Evolutionary conservation across 768 basidiomycete species (phyloP), one percentile per base, ranked within the genome.

Genomic region (Chlorophyllum brunneum): DNA sequence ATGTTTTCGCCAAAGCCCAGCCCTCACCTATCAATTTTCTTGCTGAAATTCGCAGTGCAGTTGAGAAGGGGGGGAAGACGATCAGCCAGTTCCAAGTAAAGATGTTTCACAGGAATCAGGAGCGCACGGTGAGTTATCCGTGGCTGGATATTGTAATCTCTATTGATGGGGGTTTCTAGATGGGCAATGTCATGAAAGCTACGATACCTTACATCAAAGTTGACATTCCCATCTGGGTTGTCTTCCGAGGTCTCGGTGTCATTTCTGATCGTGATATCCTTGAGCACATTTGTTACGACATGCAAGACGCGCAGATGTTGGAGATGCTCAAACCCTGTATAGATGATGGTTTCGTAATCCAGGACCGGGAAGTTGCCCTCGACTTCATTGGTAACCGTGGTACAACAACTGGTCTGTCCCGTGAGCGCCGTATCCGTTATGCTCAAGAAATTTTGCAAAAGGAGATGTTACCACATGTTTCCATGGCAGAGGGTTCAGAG

Each of bases 381-480:
- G 97, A 98, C 69, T 98, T 95, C 69, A 98, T 99, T 61, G 97
- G 97, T 24, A 94, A 95, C 67, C 88, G 97, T 81, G 95, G 95
- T 41, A 95, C 94, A 13, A 92, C 93, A 0, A 90, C 91, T 1
- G 92, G 92, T 66, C 81, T 97, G 46, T 91, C 90, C 29, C 82
- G 89, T 41, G 95, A 97, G 62, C 85, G 90, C 51, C 92, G 94
- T 68, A 86, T 98, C 50, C 86, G 94, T 45, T 97, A 97, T 61
- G 97, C 97, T 0, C 92, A 95, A 65, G 97, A 98, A 67, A 98
- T 99, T 61, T 64, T 99, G 52, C 95, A 98, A 70, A 98, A 98
- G 70, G 95, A 98, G 72, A 95, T 98, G 88, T 67, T 99, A 39
- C 97, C 97, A 0, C 97, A 98, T 62, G 87, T 99, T 20, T 94